Percentiles rank a stretch among this genome's conserved stretches.
These are phyloP conservation scores for Cyclostephanos tholiformis DNA, from an alignment of 108 stramenopile genomes.

Conservation along the genomic window DNA sequence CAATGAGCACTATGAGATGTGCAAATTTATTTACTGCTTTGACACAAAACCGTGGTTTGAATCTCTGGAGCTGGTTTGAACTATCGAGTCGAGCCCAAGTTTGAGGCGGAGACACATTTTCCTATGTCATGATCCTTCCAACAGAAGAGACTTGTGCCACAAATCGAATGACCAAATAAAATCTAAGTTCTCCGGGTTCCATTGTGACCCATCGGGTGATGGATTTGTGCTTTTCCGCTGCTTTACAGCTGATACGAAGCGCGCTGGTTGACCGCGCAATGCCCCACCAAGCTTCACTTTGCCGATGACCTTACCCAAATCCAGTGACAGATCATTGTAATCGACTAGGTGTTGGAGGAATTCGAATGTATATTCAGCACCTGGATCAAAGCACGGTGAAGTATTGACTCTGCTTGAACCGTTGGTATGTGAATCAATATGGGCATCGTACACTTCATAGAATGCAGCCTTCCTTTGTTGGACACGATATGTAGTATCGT, in stretches of 20 bases:
- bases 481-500: conserved; percentile 30
- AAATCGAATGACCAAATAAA: conserved; percentile 81
- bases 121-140: not conserved
- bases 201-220: conserved; percentile 3
- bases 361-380: conserved; percentile 83
- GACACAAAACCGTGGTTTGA: too few species aligned
- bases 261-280: conserved; percentile 75
- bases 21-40: too few species aligned
- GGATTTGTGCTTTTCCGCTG: conserved; percentile 9
- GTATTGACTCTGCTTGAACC: conserved; percentile 1
- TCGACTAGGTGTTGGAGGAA: conserved; percentile 86
- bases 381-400: conserved; percentile 55
- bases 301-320: conserved; percentile 71
- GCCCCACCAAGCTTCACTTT: conserved; percentile 56
- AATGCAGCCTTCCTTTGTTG: conserved; percentile 45
- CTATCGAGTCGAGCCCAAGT: too few species aligned
- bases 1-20: too few species aligned
- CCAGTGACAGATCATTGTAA: conserved; percentile 74
- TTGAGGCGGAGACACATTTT: too few species aligned
- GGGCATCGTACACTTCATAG: conserved; percentile 37
- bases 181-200: conserved; percentile 17
- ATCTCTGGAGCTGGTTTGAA: too few species aligned
- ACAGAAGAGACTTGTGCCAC: conserved; percentile 11
- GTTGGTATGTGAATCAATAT: conserved; percentile 52
- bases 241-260: conserved; percentile 56